Percentiles rank a stretch among this genome's conserved stretches.
These are phyloP conservation scores for Cladophialophora bantiana DNA, from an alignment of 2,329 filamentous ascomycete species.

Conservation along the genomic window DNA sequence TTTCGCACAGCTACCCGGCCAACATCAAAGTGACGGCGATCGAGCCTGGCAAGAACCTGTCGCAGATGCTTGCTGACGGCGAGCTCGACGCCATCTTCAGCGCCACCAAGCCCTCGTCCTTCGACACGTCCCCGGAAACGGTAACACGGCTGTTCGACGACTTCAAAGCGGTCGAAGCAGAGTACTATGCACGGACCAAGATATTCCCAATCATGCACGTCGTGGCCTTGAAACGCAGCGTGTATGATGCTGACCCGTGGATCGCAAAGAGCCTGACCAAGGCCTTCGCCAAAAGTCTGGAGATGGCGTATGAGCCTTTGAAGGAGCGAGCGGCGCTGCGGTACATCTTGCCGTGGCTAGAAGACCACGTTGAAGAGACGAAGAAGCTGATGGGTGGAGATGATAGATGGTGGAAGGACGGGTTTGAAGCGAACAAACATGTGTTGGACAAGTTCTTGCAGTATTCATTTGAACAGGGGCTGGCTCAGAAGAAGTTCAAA, in stretches of 20 bases:
- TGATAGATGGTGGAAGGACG: constrained; percentile 37
- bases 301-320: constrained; percentile 37
- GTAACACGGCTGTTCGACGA: constrained; percentile 32
- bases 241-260: constrained; percentile 38
- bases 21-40: constrained; percentile 23
- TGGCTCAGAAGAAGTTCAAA: constrained; percentile 30
- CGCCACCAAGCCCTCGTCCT: constrained; percentile 33
- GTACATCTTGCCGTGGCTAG: constrained; percentile 40
- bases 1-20: constrained; percentile 43
- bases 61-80: constrained; percentile 36
- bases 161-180: constrained; percentile 37
- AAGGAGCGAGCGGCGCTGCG: constrained; percentile 31
- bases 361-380: constrained; percentile 36
- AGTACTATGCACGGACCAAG: constrained; percentile 35
- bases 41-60: constrained; percentile 28
- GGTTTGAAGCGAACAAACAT: constrained; percentile 37
- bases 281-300: constrained; percentile 32
- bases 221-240: constrained; percentile 33
- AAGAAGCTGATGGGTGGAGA: constrained; percentile 19
- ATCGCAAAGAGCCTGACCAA: constrained; percentile 38
- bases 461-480: constrained; percentile 33
- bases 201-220: constrained; percentile 41
- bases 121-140: constrained; percentile 29
- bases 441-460: constrained; percentile 37
- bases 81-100: constrained; percentile 40